phyloP scores from a whole-genome alignment of 2,329 filamentous ascomycete genomes.

The Mycocentrospora acerina region DNA sequence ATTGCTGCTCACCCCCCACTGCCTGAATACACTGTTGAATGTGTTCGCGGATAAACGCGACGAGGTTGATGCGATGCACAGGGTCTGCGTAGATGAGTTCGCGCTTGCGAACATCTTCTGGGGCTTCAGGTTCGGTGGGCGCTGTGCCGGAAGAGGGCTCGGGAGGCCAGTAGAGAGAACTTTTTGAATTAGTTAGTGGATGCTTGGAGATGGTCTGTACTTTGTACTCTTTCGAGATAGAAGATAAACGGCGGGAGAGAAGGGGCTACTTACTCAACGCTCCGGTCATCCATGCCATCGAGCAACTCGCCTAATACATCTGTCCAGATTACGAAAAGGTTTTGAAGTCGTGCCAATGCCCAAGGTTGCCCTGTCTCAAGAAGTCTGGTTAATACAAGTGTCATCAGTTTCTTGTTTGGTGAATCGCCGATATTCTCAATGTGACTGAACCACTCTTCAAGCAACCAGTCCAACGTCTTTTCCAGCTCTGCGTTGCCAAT shows the following conservation, averaged over 20 bases:
- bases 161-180: conserved; percentile 46
- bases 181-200: conserved; percentile 5
- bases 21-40: conserved; percentile 60
- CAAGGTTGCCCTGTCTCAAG: conserved; percentile 64
- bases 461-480: conserved; percentile 49
- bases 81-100: conserved; percentile 62
- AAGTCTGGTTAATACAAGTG: conserved; percentile 70
- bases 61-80: conserved; percentile 65
- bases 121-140: conserved; percentile 41
- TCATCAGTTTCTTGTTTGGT: conserved; percentile 69
- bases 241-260: not conserved
- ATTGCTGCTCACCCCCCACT: conserved; percentile 65
- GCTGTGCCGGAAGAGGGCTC: conserved; percentile 20
- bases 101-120: conserved; percentile 50
- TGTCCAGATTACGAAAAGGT: conserved; percentile 75
- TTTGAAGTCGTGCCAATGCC: conserved; percentile 65
- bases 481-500: conserved; percentile 23
- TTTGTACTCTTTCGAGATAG: not conserved
- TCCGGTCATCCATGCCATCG: conserved; percentile 56
- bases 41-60: conserved; percentile 64
- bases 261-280: conserved; percentile 32
- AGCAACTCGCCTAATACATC: conserved; percentile 67
- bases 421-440: conserved; percentile 68
- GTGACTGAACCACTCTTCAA: conserved; percentile 66
- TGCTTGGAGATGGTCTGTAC: too few relatives aligned